phyloP scores from a whole-genome alignment of 345 rosid species.

The Abelmoschus esculentus region DNA sequence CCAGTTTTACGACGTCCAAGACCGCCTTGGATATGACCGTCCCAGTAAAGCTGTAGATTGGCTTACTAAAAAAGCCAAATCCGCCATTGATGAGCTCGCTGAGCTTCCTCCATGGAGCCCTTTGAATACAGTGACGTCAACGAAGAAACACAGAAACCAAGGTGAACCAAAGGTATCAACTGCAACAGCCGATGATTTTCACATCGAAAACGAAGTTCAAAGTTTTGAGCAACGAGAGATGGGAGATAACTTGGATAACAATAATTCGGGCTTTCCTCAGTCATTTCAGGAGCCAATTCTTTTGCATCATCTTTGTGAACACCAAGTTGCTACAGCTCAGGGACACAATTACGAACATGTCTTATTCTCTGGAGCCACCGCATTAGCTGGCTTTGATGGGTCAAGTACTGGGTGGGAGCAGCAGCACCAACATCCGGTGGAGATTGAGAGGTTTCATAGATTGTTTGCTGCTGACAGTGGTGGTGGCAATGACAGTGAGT shows the following conservation, averaged over 20 bases:
- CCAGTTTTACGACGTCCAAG: constrained; percentile 93
- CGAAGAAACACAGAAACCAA: constrained; percentile 15
- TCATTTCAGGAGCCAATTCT: constrained; percentile 57
- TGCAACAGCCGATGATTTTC: constrained; percentile 14
- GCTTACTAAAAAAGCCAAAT: constrained; percentile 78
- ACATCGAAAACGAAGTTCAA: constrained; percentile 20
- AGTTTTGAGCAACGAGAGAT: constrained; percentile 19
- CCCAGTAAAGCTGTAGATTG: constrained; percentile 98
- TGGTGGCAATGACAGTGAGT: too few relatives aligned
- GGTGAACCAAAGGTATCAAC: constrained; percentile 10
- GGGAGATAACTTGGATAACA: constrained; percentile 23
- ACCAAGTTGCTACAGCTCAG: too few relatives aligned
- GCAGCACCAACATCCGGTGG: too few relatives aligned
- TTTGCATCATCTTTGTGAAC: too few relatives aligned
- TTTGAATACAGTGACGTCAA: constrained; percentile 15
- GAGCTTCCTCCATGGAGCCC: constrained; percentile 85
- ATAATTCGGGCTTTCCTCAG: constrained; percentile 46
- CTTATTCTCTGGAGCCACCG: too few relatives aligned
- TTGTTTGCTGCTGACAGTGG: too few relatives aligned
- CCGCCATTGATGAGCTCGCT: constrained; percentile 75
- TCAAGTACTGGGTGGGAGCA: too few relatives aligned
- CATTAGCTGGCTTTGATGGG: too few relatives aligned
- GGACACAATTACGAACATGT: too few relatives aligned
- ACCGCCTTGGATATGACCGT: constrained; percentile 83
- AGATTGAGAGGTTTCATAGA: too few relatives aligned